Base-by-base conservation (phyloP, 1,139 yeast species). In the Taphrina betulina region DNA sequence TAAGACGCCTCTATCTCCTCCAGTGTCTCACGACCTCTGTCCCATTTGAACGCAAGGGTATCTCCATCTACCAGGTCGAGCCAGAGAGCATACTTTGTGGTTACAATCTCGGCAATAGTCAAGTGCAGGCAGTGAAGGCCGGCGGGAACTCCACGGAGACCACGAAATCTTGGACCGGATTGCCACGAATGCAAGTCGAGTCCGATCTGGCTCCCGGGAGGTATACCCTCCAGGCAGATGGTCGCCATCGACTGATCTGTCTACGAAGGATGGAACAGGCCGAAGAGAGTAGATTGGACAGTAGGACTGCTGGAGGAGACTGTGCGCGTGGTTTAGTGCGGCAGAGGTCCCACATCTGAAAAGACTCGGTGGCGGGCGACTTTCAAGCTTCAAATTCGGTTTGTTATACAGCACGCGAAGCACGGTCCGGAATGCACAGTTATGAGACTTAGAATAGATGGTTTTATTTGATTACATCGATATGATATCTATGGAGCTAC, bases 51-150 rank as follows among this genome's bases (percentile, higher is more conserved):
- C 4, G 46, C 38, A 3, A 16, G n/a, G 5, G 20, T 23, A 7
- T 7, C 7, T 7, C 12, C 31, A 12, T 7, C 31, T 10, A 31
- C 38, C 20, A 16, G 33, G 8, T 5, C 29, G 16, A 42, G 48
- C 54, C 54, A 50, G 5, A 24, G 23, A 8, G 54, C 54, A 34
- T 22, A 50, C 46, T 50, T 50, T 17, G 46, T 40, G 5, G 23
- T 14, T 7, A 8, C 4, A 10, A 50, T 33, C 8, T 36, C 46
- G 10, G 20, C 17, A 20, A 50, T 50, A 5, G 54, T 40, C 34
- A 40, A n/a, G 14, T 51, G 53, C n/a, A 42, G 14, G 22, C 55
- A 56, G 14, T 56, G 58, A n/a, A 56, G 3, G 20, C 58, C 58
- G 8, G 20, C 8, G 3, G 52, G 28, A 8, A 51, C 17, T 5